Percentiles rank a stretch among this genome's conserved stretches.
Evolutionary conservation across 1,284 basidiomycete species (phyloP).

Genomic region (Taiwanofungus camphoratus): DNA sequence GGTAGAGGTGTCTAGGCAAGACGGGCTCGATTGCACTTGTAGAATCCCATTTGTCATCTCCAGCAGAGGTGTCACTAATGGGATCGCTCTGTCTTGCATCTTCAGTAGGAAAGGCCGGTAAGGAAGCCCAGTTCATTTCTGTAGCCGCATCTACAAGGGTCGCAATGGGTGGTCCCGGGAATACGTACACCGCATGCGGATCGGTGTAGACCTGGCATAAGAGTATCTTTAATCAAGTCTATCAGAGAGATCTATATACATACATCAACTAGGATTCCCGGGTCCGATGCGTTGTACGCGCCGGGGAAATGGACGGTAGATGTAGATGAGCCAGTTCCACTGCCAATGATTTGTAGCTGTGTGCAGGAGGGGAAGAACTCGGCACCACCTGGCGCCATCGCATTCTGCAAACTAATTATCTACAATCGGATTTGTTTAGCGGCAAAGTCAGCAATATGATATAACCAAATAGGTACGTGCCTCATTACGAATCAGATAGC

Average conservation of each 20-base stretch:
- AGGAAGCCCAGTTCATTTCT: no score
- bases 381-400: constrained; percentile 41
- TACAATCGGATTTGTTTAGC: not conserved
- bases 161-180: constrained; percentile 17
- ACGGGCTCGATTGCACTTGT: no score
- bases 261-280: constrained; percentile 42
- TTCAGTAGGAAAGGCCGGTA: no score
- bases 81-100: no score
- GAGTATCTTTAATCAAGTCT: not conserved
- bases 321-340: constrained; percentile 42
- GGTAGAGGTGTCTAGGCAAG: no score
- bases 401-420: constrained; percentile 66
- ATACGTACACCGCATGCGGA: constrained; percentile 8
- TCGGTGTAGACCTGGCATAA: constrained; percentile 11
- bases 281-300: constrained; percentile 53
- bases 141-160: no score
- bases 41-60: no score
- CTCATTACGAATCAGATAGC: constrained; percentile 69
- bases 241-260: constrained; percentile 1
- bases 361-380: constrained; percentile 73
- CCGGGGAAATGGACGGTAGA: constrained; percentile 60
- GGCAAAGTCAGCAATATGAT: not conserved
- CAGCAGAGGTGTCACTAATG: no score
- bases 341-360: constrained; percentile 54
- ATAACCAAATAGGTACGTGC: constrained; percentile 1